Conservation (phyloP, 2,329 filamentous ascomycete genomes). For the Pseudohalonectria lignicola region DNA sequence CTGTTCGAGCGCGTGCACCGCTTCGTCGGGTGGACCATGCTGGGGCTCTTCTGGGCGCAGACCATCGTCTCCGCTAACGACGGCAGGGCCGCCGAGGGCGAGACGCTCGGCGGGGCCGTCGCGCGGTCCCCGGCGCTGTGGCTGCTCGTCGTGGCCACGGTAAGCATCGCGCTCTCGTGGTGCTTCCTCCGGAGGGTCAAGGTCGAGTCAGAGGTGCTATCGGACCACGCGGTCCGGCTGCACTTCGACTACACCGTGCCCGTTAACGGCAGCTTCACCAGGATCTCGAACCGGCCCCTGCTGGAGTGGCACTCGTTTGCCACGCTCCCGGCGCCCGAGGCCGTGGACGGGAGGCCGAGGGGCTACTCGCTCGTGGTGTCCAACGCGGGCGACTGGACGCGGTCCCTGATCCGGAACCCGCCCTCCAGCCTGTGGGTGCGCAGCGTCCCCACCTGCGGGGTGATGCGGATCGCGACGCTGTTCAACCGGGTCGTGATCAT, state of each 20-base stretch:
- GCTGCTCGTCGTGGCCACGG: constrained; percentile 44
- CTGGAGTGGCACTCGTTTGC: constrained; percentile 54
- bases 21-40: constrained; percentile 57
- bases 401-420: constrained; percentile 37
- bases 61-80: constrained; percentile 15
- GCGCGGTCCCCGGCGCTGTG: constrained; percentile 34
- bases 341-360: constrained; percentile 6
- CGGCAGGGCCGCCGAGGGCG: constrained; percentile 5
- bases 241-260: constrained; percentile 42
- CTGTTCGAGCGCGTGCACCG: constrained; percentile 61
- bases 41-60: constrained; percentile 25
- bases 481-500: constrained; percentile 45
- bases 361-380: constrained; percentile 46
- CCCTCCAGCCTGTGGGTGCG: constrained; percentile 44
- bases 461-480: constrained; percentile 42
- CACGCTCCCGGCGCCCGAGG: constrained; percentile 36
- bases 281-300: constrained; percentile 39
- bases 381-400: constrained; percentile 53
- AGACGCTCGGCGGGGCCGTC: constrained; percentile 7
- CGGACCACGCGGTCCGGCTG: constrained; percentile 47
- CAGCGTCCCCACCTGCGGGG: constrained; percentile 42
- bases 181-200: constrained; percentile 43
- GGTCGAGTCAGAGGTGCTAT: constrained; percentile 45
- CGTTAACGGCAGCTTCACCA: constrained; percentile 32
- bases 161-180: constrained; percentile 50